Evolutionary conservation across 208 protist genomes (phyloP).

Genomic region (Acanthamoeba triangularis): DNA sequence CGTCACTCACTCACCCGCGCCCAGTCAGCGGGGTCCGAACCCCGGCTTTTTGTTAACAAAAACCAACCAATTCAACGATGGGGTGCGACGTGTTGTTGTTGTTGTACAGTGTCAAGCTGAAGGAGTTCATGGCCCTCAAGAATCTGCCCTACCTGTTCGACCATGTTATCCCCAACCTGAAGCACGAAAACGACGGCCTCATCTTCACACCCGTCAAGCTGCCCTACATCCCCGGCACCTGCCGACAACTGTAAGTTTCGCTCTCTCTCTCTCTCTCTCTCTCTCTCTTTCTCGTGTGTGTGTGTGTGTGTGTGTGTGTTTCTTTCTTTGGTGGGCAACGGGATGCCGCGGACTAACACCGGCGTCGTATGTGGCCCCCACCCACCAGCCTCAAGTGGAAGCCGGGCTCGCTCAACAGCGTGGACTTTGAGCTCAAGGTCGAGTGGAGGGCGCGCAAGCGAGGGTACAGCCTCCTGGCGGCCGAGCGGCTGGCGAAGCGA

Average conservation of each 20-base stretch:
- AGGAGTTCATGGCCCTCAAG: slow-evolving; percentile 61
- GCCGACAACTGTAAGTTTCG: slow-evolving; percentile 4
- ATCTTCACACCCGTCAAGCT: slow-evolving; percentile 81
- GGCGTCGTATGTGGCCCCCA: no score
- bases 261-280: not conserved
- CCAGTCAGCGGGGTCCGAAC: not conserved
- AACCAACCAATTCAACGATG: not conserved
- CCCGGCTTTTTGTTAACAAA: no score
- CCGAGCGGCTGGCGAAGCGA: not conserved
- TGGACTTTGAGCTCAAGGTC: slow-evolving; percentile 79
- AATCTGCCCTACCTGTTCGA: slow-evolving; percentile 57
- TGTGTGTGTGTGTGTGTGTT: no score
- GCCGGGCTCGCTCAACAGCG: slow-evolving; percentile 69
- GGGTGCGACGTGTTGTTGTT: not conserved
- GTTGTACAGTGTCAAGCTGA: not conserved
- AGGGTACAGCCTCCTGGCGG: slow-evolving; percentile 49
- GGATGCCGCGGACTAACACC: no score
- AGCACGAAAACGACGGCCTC: slow-evolving; percentile 84
- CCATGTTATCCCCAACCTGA: slow-evolving; percentile 69
- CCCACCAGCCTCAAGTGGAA: slow-evolving; percentile 84
- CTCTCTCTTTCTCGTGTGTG: not conserved
- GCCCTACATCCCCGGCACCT: slow-evolving; percentile 78
- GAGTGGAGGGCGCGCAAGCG: slow-evolving; percentile 47
- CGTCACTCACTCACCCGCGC: not conserved
- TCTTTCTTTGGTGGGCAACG: no score